Percentiles rank a stretch among this genome's conserved stretches.
These are phyloP conservation scores for Ogataea zsoltii DNA, from an alignment of 805 yeast genomes.

Conservation along the genomic window DNA sequence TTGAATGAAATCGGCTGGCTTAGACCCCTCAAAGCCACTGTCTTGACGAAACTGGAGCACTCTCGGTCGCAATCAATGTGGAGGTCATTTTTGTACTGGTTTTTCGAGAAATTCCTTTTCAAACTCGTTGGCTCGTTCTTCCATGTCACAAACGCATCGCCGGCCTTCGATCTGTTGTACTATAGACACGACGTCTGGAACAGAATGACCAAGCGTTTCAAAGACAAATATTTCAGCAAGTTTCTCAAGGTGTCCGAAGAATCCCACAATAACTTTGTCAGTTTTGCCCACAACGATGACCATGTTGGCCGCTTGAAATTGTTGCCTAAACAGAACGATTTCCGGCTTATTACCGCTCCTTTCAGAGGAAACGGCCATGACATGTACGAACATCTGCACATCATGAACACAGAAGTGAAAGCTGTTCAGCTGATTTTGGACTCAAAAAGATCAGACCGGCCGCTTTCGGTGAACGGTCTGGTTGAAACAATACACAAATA, in stretches of 20 bases:
- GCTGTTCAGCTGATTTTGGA: conserved; percentile 46
- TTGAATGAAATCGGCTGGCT: conserved; percentile 58
- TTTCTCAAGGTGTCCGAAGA: conserved; percentile 33
- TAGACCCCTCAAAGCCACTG: conserved; percentile 29
- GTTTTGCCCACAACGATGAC: conserved; percentile 26
- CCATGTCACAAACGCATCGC: conserved; percentile 63
- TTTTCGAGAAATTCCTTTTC: conserved; percentile 47
- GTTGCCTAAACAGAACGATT: conserved; percentile 61
- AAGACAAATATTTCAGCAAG: conserved; percentile 40
- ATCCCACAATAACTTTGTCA: conserved; percentile 14
- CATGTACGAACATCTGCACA: conserved; percentile 34
- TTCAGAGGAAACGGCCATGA: conserved; percentile 37
- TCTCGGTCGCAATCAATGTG: conserved; percentile 39
- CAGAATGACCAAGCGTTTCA: conserved; percentile 41
- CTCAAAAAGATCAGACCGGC: conserved; percentile 14
- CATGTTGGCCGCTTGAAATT: conserved; percentile 47
- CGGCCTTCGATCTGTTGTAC: conserved; percentile 40
- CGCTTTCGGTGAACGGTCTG: conserved; percentile 46
- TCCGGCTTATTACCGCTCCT: conserved; percentile 63
- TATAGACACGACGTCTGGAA: conserved; percentile 65
- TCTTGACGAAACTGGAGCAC: conserved; percentile 45
- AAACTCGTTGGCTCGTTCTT: conserved; percentile 55
- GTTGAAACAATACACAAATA: conserved; percentile 40
- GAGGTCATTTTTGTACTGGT: conserved; percentile 55
- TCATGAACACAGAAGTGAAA: conserved; percentile 39